phyloP scores from a whole-genome alignment of 2,329 filamentous ascomycete genomes.

The Alternaria sp. region DNA sequence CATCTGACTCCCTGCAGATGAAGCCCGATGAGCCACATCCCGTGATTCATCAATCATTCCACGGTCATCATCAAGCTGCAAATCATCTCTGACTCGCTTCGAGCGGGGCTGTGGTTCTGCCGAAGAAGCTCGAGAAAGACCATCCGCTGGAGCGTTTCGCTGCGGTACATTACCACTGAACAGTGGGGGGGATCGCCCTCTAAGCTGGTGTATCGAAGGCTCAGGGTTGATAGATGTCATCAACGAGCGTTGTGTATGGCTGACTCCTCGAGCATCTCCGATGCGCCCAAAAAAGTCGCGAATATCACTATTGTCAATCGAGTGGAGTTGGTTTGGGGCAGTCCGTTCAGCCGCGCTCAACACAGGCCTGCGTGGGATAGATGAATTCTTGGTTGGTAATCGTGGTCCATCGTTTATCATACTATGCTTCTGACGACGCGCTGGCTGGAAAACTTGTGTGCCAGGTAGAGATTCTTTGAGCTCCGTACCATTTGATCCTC shows the following conservation, averaged over 20 bases:
- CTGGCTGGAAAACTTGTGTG: background rate
- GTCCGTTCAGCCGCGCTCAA: slow-evolving; percentile 6
- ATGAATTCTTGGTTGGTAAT: background rate
- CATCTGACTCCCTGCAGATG: background rate
- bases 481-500: slow-evolving; percentile 27
- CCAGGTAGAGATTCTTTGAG: slow-evolving; percentile 31
- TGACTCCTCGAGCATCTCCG: background rate
- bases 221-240: slow-evolving; percentile 22
- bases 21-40: slow-evolving; percentile 2
- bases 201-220: background rate
- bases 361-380: background rate
- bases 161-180: background rate
- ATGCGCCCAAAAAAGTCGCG: slow-evolving; percentile 33
- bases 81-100: background rate
- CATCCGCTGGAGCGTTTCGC: background rate
- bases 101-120: slow-evolving; percentile 6
- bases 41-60: background rate
- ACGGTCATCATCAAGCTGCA: background rate
- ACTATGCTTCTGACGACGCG: slow-evolving; percentile 14
- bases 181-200: too few relatives aligned
- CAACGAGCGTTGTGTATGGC: background rate
- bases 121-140: slow-evolving; percentile 6
- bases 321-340: background rate
- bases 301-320: slow-evolving; percentile 37
- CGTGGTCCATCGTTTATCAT: background rate